Evolutionary conservation across 2,329 filamentous ascomycete species (phyloP).

Genomic region (Madurella fahalii): DNA sequence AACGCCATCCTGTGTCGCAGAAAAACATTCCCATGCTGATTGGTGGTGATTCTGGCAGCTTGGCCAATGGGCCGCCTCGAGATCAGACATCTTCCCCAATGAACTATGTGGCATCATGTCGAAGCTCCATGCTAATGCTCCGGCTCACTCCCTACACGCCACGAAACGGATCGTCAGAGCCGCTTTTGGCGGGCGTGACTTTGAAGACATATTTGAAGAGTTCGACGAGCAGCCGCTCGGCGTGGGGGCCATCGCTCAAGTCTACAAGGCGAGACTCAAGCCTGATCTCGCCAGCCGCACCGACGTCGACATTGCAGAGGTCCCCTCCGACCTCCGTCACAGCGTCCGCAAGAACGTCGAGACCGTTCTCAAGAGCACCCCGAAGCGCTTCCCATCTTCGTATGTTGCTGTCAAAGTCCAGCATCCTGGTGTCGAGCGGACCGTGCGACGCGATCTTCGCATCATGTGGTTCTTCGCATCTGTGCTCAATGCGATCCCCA

Average conservation of each 20-base stretch:
- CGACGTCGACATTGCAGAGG: slow-evolving; percentile 50
- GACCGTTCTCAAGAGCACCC: slow-evolving; percentile 78
- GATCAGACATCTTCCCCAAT: slow-evolving; percentile 91
- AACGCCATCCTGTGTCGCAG: slow-evolving; percentile 19
- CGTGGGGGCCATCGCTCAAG: slow-evolving; percentile 94
- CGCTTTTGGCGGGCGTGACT: slow-evolving; percentile 74
- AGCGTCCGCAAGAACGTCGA: slow-evolving; percentile 80
- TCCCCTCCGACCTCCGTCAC: slow-evolving; percentile 47
- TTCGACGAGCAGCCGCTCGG: slow-evolving; percentile 87
- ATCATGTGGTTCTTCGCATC: slow-evolving; percentile 94
- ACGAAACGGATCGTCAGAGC: slow-evolving; percentile 76
- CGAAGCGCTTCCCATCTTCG: slow-evolving; percentile 77
- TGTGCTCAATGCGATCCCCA: slow-evolving; percentile 79
- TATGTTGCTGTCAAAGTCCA: slow-evolving; percentile 96
- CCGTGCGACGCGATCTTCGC: slow-evolving; percentile 81
- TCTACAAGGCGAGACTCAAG: slow-evolving; percentile 92
- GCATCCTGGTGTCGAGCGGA: slow-evolving; percentile 85
- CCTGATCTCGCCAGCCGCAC: slow-evolving; percentile 66
- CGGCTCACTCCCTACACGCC: slow-evolving; percentile 76
- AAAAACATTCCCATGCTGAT: not conserved
- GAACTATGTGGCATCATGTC: slow-evolving; percentile 94
- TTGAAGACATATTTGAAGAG: slow-evolving; percentile 93
- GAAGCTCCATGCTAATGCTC: slow-evolving; percentile 88
- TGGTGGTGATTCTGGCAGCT: slow-evolving; percentile 48
- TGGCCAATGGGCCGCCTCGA: slow-evolving; percentile 96